Evolutionary conservation across 495 filamentous ascomycete genomes (phyloP).

Genomic region (Penicillium arizonense): DNA sequence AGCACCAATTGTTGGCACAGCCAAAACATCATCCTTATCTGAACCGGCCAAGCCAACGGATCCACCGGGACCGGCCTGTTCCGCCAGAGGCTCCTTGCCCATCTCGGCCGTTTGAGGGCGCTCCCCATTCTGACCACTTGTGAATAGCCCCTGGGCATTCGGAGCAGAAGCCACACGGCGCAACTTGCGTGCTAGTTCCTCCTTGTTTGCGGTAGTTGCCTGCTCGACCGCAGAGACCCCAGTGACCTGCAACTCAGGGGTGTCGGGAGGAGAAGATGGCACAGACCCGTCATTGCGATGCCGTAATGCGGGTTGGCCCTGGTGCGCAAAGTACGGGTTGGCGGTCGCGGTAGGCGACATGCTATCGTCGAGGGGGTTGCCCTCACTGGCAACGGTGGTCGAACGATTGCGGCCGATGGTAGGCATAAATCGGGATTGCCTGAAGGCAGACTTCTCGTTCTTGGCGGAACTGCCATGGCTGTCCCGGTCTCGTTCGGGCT

Average conservation of each 20-base stretch:
- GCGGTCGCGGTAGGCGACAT: conserved; percentile 91
- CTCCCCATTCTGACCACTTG: conserved; percentile 59
- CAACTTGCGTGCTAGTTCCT: conserved; percentile 88
- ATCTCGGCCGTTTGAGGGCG: conserved; percentile 79
- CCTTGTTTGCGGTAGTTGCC: conserved; percentile 77
- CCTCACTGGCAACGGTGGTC: conserved; percentile 89
- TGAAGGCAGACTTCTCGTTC: conserved; percentile 64
- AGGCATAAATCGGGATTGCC: conserved; percentile 82
- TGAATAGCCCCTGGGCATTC: conserved; percentile 93
- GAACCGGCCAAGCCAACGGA: conserved; percentile 58
- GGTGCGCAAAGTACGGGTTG: conserved; percentile 96
- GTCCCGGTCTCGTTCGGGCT: conserved; percentile 40
- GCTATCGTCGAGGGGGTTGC: conserved; percentile 82
- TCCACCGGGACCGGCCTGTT: conserved; percentile 52
- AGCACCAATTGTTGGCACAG: conserved; percentile 37
- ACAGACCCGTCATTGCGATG: conserved; percentile 94
- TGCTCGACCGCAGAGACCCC: conserved; percentile 73
- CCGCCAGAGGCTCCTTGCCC: conserved; percentile 69
- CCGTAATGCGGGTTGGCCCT: conserved; percentile 86
- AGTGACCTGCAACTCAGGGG: conserved; percentile 72
- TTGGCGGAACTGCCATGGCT: conserved; percentile 37
- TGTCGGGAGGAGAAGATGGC: conserved; percentile 95
- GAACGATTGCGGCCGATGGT: conserved; percentile 76
- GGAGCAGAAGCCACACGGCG: conserved; percentile 93
- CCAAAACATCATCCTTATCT: conserved; percentile 38